Evolutionary conservation across 202 grass and related monocot species (phyloP).

Genomic region (Setaria viridis): DNA sequence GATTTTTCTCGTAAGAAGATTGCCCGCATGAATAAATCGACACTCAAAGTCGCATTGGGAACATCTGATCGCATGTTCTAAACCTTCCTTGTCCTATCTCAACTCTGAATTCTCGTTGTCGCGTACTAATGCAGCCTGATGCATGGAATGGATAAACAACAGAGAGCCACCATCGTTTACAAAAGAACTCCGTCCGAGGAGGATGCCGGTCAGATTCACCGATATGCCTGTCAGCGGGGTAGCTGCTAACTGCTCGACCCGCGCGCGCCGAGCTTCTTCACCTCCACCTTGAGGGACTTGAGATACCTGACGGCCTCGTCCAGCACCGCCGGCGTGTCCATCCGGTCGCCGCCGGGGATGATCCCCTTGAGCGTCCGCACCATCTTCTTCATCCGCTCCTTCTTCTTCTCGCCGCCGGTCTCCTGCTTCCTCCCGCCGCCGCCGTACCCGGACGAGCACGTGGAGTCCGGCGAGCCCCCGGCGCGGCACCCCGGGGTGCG

Average conservation of each 20-base stretch:
- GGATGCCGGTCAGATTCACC: not conserved
- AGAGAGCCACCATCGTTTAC: too few species aligned
- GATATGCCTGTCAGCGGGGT: not conserved
- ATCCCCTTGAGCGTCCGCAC: slow-evolving; percentile 89
- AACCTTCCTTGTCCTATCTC: too few species aligned
- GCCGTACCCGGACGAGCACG: slow-evolving; percentile 62
- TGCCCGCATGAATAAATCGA: too few species aligned
- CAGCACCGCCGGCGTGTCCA: slow-evolving; percentile 92
- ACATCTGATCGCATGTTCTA: too few species aligned
- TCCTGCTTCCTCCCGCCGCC: not conserved
- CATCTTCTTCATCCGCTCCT: slow-evolving; percentile 98
- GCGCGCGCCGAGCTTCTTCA: slow-evolving; percentile 70
- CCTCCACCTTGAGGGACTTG: slow-evolving; percentile 96
- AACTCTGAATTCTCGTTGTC: too few species aligned
- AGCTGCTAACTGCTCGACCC: slow-evolving; percentile 41
- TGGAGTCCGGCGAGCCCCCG: slow-evolving; percentile 58
- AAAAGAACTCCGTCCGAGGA: too few species aligned
- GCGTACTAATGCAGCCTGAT: too few species aligned
- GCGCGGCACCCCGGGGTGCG: slow-evolving; percentile 52
- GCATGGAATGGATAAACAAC: too few species aligned
- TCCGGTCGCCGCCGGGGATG: slow-evolving; percentile 81
- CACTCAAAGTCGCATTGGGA: too few species aligned
- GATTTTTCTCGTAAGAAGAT: too few species aligned
- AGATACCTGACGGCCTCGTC: slow-evolving; percentile 94
- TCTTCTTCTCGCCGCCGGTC: slow-evolving; percentile 62